Evolutionary conservation across 768 basidiomycete species (phyloP), one percentile per base, ranked within the genome.

Genomic region (Fomitopsis serialis): DNA sequence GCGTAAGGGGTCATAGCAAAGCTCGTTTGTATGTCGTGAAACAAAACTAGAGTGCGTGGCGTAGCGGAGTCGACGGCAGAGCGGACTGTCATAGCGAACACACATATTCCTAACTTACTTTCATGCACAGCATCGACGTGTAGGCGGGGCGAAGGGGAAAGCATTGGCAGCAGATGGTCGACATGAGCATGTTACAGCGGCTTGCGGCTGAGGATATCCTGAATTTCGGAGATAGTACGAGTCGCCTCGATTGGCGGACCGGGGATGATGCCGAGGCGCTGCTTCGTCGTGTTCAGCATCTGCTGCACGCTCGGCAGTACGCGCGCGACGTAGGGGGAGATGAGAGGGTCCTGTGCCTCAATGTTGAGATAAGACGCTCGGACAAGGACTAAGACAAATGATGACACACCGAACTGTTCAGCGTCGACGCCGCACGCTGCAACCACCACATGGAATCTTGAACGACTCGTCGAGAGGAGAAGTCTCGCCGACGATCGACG

Each of bases 371-470:
- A 51, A 6, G 34, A 44, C 37, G 15, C 12, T 43, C n/a, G 15
- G 9, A 45, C 15, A 11, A 13, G 35, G 7, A 36, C 25, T 9
- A 43, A 55, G n/a, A n/a, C n/a, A 42, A 45, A 24, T 32, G 29
- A 32, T 11, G 23, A 72, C 77, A 24, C 65, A 87, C 87, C 61
- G 83, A 84, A 48, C 89, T 84, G 63, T 86, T 87, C 58, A 92
- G 77, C 29, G 84, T 75, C 13, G 78, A 73, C 7, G 87, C 74
- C 35, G 87, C 77, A 52, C 90, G 84, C 64, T 92, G 88, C 59
- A 93, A 71, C 90, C 90, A 93, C 89, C 91, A 92, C 53, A 92
- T 71, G 7, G 86, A 81, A 79, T 81, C 70, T 91, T 91, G 78
- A 91, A 92, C 5, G 78, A 69, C 61, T 92, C 91, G 55, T 93